Conservation (phyloP, 345 rosid genomes). For the Lepidium aucheri region DNA sequence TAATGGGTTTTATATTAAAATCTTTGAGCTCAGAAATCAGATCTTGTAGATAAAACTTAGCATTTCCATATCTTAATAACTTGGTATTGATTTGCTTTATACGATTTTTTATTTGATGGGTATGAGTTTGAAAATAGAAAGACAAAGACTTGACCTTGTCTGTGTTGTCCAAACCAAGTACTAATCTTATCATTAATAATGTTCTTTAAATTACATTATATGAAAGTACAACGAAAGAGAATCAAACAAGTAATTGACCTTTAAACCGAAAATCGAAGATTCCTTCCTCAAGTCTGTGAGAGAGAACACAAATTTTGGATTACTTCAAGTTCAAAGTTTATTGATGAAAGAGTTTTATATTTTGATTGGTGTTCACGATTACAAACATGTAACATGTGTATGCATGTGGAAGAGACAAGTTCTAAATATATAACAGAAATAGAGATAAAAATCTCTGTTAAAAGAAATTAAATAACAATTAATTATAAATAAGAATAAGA, state of each 20-base stretch:
- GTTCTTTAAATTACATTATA: neutral
- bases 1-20: neutral
- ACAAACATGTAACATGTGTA: slow-evolving; percentile 26
- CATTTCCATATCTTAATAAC: neutral
- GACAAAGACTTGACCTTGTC: neutral
- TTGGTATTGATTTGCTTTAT: neutral
- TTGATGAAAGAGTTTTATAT: neutral
- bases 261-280: neutral
- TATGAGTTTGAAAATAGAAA: neutral
- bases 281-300: neutral
- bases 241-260: neutral
- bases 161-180: neutral
- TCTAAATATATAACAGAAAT: neutral
- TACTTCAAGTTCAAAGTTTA: neutral
- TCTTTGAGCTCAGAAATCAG: neutral
- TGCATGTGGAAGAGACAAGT: slow-evolving; percentile 26
- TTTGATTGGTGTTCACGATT: slow-evolving; percentile 26
- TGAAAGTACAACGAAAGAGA: neutral
- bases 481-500: neutral
- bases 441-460: slow-evolving; percentile 4
- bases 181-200: neutral
- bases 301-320: neutral
- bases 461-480: neutral
- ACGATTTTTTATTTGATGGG: neutral
- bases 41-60: neutral